phyloP scores from a whole-genome alignment of 352 stramenopile genomes.

The Pythium myriotylum region DNA sequence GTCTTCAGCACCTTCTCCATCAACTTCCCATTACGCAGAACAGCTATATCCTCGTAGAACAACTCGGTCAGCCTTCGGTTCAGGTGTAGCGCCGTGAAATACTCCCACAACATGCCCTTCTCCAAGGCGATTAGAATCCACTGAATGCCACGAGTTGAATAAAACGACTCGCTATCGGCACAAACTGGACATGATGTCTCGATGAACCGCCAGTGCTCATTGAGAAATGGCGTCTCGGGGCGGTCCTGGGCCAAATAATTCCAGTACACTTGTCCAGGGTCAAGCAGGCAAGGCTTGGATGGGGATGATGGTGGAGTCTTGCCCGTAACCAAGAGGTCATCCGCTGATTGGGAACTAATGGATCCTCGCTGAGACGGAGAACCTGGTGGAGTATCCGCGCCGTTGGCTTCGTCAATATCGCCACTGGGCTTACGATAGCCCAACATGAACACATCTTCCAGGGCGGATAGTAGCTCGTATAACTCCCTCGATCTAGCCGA shows the following conservation, averaged over 20 bases:
- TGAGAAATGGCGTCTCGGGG: slow-evolving; percentile 46
- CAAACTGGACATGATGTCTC: slow-evolving; percentile 51
- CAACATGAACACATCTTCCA: slow-evolving; percentile 75
- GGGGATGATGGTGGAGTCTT: too few relatives aligned
- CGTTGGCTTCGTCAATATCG: not conserved
- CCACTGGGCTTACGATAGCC: slow-evolving; percentile 42
- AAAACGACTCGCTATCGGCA: slow-evolving; percentile 55
- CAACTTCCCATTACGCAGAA: slow-evolving; percentile 44
- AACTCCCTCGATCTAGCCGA: slow-evolving; percentile 67
- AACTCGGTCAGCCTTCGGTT: slow-evolving; percentile 42
- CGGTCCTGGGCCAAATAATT: slow-evolving; percentile 64
- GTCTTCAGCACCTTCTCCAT: slow-evolving; percentile 55
- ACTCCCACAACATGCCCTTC: slow-evolving; percentile 54
- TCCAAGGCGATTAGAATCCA: slow-evolving; percentile 74
- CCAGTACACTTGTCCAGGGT: slow-evolving; percentile 61
- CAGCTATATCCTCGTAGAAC: slow-evolving; percentile 58
- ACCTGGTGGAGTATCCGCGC: slow-evolving; percentile 12
- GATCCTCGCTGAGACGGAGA: slow-evolving; percentile 6
- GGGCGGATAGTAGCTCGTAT: slow-evolving; percentile 65
- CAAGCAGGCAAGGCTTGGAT: slow-evolving; percentile 5
- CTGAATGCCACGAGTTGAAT: slow-evolving; percentile 72
- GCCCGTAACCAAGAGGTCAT: not conserved
- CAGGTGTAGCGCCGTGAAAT: slow-evolving; percentile 53
- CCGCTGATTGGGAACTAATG: not conserved
- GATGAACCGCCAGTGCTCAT: slow-evolving; percentile 68